Conservation (phyloP, 495 filamentous ascomycete genomes). For the Monascus purpureus region DNA sequence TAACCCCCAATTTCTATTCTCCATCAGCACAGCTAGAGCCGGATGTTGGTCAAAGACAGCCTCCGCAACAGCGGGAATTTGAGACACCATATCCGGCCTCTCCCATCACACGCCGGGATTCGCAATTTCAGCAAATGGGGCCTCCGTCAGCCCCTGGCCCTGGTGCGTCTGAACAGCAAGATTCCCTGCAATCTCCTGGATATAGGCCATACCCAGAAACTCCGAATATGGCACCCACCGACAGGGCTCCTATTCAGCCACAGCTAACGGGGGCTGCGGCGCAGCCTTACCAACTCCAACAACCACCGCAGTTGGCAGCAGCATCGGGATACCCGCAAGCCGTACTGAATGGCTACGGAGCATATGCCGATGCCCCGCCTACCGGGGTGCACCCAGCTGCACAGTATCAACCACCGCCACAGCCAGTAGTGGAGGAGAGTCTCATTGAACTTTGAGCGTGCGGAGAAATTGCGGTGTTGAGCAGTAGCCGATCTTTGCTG, state of each 20-base stretch:
- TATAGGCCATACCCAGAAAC: constrained; percentile 17
- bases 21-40: constrained; percentile 11
- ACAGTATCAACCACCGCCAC: constrained; percentile 26
- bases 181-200: constrained; percentile 15
- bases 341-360: constrained; percentile 19
- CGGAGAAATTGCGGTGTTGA: no score
- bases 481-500: no score
- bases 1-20: constrained; percentile 18
- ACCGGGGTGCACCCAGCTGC: constrained; percentile 48
- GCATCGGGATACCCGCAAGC: constrained; percentile 25
- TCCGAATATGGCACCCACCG: constrained; percentile 13
- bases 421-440: constrained; percentile 64
- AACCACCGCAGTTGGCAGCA: constrained; percentile 30
- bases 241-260: constrained; percentile 11
- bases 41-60: constrained; percentile 8
- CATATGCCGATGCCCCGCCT: constrained; percentile 56
- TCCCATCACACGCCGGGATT: constrained; percentile 11
- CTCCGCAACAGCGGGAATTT: constrained; percentile 11
- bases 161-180: constrained; percentile 16
- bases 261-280: constrained; percentile 15
- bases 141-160: constrained; percentile 8
- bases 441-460: constrained; percentile 72
- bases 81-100: constrained; percentile 18
- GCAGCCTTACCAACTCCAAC: constrained; percentile 29
- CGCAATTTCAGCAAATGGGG: constrained; percentile 19